phyloP scores from a whole-genome alignment of 1,284 basidiomycete species.

The Serendipita sp. region DNA sequence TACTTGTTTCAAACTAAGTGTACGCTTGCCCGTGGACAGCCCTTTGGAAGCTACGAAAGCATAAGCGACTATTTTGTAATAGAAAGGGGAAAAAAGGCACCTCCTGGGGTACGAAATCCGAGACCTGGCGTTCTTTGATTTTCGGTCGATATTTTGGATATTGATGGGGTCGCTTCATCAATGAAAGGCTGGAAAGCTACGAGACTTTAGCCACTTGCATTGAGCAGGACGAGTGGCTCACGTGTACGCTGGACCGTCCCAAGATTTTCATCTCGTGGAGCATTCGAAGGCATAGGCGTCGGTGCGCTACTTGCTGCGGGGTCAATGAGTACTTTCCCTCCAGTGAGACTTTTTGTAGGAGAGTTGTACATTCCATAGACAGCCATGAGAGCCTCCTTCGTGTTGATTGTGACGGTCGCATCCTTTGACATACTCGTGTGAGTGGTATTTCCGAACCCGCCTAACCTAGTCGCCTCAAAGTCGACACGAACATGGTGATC shows the following conservation, averaged over 20 bases:
- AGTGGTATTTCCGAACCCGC: background rate
- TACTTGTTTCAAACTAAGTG: background rate
- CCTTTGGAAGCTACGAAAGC: background rate
- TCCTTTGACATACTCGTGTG: slow-evolving; percentile 20
- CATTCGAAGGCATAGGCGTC: slow-evolving; percentile 8
- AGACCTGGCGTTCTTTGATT: background rate
- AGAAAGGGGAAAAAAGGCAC: background rate
- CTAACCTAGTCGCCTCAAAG: background rate
- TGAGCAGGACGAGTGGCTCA: slow-evolving; percentile 14
- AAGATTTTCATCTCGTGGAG: slow-evolving; percentile 20
- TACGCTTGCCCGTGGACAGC: background rate
- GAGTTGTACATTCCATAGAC: slow-evolving; percentile 90
- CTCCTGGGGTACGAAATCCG: background rate
- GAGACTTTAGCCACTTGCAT: background rate
- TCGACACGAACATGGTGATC: background rate
- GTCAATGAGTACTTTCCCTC: background rate
- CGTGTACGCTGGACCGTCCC: slow-evolving; percentile 27
- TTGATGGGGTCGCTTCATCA: slow-evolving; percentile 29
- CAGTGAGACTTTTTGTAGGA: slow-evolving; percentile 55
- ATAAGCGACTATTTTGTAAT: background rate
- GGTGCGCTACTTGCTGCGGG: background rate
- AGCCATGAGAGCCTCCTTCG: slow-evolving; percentile 82
- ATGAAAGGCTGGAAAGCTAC: slow-evolving; percentile 29
- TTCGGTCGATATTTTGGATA: background rate
- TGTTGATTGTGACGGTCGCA: slow-evolving; percentile 69